Percentiles rank a stretch among this genome's conserved stretches.
Conservation (phyloP, 1,139 yeast species). For the Protomyces inundatus region DNA sequence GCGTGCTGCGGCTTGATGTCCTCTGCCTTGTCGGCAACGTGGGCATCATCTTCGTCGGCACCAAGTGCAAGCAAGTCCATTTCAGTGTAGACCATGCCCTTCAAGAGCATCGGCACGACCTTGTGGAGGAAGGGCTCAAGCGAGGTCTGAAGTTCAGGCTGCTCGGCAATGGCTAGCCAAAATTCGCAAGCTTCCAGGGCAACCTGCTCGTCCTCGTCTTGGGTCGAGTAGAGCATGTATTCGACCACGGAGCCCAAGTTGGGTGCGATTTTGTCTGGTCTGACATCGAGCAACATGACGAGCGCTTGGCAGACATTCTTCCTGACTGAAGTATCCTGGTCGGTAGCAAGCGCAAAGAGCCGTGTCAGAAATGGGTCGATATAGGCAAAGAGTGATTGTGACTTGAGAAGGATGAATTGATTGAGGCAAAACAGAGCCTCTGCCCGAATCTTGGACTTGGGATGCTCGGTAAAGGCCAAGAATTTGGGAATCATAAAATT, state of each 20-base stretch:
- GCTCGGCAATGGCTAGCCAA: constrained; percentile 67
- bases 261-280: constrained; percentile 75
- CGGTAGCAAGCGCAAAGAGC: constrained; percentile 57
- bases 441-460: constrained; percentile 53
- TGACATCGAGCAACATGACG: constrained; percentile 61
- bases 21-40: constrained; percentile 77
- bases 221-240: constrained; percentile 76
- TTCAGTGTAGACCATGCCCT: constrained; percentile 83
- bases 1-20: constrained; percentile 78
- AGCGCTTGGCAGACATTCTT: constrained; percentile 76
- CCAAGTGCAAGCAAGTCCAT: constrained; percentile 70
- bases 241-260: constrained; percentile 80
- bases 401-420: constrained; percentile 63
- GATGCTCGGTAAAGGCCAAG: constrained; percentile 45
- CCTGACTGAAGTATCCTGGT: constrained; percentile 56
- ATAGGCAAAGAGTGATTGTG: constrained; percentile 59
- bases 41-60: constrained; percentile 58
- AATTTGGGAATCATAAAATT: constrained; percentile 63
- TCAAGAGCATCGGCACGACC: constrained; percentile 68
- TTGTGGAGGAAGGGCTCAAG: constrained; percentile 50
- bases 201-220: constrained; percentile 57
- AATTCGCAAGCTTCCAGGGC: constrained; percentile 93
- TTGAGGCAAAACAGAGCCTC: constrained; percentile 68
- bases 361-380: constrained; percentile 61
- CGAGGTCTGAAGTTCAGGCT: constrained; percentile 39